Evolutionary conservation across 2,329 filamentous ascomycete species (phyloP).

Genomic region (Verticillium dahliae): DNA sequence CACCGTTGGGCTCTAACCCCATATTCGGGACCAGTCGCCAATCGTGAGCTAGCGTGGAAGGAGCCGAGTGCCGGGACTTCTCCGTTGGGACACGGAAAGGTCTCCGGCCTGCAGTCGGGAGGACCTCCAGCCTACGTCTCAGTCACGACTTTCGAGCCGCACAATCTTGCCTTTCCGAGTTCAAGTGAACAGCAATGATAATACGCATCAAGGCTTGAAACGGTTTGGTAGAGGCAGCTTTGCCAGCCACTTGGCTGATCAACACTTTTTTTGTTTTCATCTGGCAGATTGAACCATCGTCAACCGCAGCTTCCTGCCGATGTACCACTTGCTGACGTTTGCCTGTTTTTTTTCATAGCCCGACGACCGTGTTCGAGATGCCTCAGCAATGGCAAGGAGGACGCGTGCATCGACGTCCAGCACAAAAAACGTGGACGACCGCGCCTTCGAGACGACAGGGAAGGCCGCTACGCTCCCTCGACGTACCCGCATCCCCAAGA

Average conservation of each 20-base stretch:
- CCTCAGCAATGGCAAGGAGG: constrained; percentile 71
- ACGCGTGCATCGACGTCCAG: constrained; percentile 74
- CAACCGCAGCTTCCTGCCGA: background rate
- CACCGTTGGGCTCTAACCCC: background rate
- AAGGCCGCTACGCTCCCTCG: constrained; percentile 48
- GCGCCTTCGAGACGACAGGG: constrained; percentile 66
- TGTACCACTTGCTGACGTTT: background rate
- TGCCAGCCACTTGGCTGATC: background rate
- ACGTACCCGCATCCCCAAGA: constrained; percentile 40
- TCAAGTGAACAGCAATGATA: background rate
- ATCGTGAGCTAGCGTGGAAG: background rate
- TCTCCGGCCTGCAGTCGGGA: background rate
- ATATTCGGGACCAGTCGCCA: background rate
- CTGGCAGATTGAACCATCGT: background rate
- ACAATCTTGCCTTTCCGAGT: background rate
- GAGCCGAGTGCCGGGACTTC: background rate
- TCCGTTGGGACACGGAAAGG: background rate
- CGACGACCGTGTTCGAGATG: constrained; percentile 75
- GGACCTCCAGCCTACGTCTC: background rate
- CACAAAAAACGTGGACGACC: constrained; percentile 81
- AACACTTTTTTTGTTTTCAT: background rate
- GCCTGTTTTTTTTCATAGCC: constrained; percentile 33
- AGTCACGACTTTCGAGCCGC: background rate
- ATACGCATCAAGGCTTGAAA: background rate
- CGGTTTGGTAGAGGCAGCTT: background rate